Evolutionary conservation across 1,284 basidiomycete species (phyloP).

Genomic region (Afroboletus lepidellus): DNA sequence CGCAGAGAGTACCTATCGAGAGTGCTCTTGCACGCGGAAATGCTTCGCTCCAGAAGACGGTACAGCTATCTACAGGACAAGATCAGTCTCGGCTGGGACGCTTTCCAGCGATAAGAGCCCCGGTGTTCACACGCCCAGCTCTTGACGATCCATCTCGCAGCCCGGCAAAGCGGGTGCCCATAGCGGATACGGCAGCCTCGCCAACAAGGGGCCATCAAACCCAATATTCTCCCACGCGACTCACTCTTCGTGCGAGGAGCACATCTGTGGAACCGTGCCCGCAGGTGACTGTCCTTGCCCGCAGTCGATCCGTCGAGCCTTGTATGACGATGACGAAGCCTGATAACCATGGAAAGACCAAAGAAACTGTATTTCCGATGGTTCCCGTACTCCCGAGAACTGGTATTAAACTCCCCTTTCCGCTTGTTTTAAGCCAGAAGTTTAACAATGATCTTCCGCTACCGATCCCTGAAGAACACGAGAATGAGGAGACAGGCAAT

Average conservation of each 20-base stretch:
- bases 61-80: conserved; percentile 22
- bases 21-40: conserved; percentile 49
- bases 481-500: conserved; percentile 6
- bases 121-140: conserved; percentile 37
- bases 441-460: conserved; percentile 19
- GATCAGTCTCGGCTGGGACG: conserved; percentile 13
- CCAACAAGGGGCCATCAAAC: conserved; percentile 23
- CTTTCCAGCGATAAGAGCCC: conserved; percentile 17
- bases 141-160: conserved; percentile 43
- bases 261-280: conserved; percentile 26
- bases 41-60: conserved; percentile 47
- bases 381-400: conserved; percentile 19
- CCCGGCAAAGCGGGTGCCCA: conserved; percentile 57
- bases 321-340: conserved; percentile 7
- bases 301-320: conserved; percentile 35
- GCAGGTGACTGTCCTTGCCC: conserved; percentile 6
- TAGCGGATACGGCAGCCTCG: conserved; percentile 34
- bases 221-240: conserved; percentile 23
- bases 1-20: conserved; percentile 56
- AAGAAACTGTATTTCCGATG: conserved; percentile 24
- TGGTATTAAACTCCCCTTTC: conserved; percentile 43
- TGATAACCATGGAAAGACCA: conserved; percentile 12
- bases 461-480: conserved; percentile 34
- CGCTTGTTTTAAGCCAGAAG: conserved; percentile 34
- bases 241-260: conserved; percentile 26